A percentile compares a stretch with the other conserved stretches of the same genome.
Conservation (phyloP, 345 rosid species). For the Rhodamnia argentea region DNA sequence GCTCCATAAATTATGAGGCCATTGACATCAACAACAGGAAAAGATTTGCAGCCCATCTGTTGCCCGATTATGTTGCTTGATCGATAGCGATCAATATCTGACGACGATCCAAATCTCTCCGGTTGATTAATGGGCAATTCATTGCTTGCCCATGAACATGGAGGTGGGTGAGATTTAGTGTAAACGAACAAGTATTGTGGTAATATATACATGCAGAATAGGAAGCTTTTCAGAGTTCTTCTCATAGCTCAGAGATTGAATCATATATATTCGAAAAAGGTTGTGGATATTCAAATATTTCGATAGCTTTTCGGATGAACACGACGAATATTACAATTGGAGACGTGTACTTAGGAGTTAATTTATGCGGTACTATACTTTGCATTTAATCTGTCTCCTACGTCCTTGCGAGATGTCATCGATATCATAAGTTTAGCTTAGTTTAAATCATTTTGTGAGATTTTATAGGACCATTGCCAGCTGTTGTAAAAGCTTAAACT, state of each 20-base stretch:
- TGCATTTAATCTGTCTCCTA: neutral
- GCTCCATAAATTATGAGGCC: conserved; percentile 18
- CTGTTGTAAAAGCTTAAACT: too few relatives aligned
- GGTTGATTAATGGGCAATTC: neutral
- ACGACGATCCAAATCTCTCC: neutral
- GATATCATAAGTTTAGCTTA: neutral
- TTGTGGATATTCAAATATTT: neutral
- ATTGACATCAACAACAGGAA: conserved; percentile 37
- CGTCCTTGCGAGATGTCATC: neutral
- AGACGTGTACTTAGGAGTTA: neutral
- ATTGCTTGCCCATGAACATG: neutral
- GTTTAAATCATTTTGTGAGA: neutral
- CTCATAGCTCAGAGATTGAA: neutral
- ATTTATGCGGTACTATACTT: neutral
- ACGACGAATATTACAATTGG: neutral
- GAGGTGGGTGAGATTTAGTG: neutral
- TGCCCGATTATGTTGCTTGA: conserved; percentile 50
- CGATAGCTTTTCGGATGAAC: neutral
- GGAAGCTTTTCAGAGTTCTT: neutral
- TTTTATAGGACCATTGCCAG: too few relatives aligned
- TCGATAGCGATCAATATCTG: neutral
- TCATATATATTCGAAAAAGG: neutral
- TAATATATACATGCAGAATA: neutral
- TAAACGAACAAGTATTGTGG: neutral
- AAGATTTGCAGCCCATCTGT: conserved; percentile 41